Evolutionary conservation across 164 flowering plant genomes (phyloP), one percentile per base, ranked within the genome.

Genomic region (Magnolia sinica): DNA sequence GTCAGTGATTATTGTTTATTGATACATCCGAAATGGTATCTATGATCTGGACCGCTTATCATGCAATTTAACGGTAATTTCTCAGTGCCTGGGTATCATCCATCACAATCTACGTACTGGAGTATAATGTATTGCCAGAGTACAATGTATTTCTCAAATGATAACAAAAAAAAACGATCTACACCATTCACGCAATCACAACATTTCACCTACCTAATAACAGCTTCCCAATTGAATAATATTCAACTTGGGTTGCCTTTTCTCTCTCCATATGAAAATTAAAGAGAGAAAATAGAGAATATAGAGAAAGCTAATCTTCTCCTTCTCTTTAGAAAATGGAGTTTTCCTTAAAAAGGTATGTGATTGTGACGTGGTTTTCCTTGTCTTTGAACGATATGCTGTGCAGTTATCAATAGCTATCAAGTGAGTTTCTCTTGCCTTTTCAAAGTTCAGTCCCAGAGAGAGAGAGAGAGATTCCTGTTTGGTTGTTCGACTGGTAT

Each of bases 401-500:
- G 9, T 70, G 68, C 73, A 70, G 67, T 59, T 76, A 37, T 61
- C 73, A 70, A 76, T 76, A 29, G 73, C 68, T 76, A 20, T 76
- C 68, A 37, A 24, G 59, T 66, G 37, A 49, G 37, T 6, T 50
- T 8, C 4, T 50, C 64, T 24, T n/a, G 7, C 74, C 37, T 72
- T 72, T 72, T 72, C 64, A n/a, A 51, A 72, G 31, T 55, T 7
- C 63, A 72, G 18, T 23, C n/a, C n/a, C 0, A 23, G 64, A 55
- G 64, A 20, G 5, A 72, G 31, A 72, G 74, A 23, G 10, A 22
- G 37, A n/a, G 11, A 8, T 2, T 68, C 13, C 61, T 9, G 61
- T 55, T 55, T 14, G 61, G 61, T 55, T 55, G 52, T 64, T 13
- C 4, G 63, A 49, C 55, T 18, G 73, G 74, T 61, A 76, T 45